Conservation (phyloP, 2,329 filamentous ascomycete genomes). For the Cercospora sesami region DNA sequence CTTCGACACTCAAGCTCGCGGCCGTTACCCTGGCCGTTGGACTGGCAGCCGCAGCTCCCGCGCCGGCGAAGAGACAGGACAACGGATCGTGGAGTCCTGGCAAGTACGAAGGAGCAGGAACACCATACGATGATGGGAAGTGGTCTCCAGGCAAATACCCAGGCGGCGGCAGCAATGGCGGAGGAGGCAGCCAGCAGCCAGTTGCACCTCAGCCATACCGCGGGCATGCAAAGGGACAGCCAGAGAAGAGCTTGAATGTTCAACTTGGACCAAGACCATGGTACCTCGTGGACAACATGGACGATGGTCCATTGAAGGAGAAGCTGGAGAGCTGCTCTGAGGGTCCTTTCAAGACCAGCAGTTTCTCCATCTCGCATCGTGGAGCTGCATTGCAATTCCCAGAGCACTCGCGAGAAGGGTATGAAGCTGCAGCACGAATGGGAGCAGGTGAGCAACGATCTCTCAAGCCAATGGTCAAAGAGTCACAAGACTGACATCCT, state of each 20-base stretch:
- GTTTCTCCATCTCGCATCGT: slow-evolving; percentile 62
- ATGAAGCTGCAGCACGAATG: slow-evolving; percentile 65
- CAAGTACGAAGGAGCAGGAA: slow-evolving; percentile 13
- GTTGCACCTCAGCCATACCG: slow-evolving; percentile 5
- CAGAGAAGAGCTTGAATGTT: slow-evolving; percentile 40
- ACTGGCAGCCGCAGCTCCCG: slow-evolving; percentile 15
- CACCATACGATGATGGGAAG: slow-evolving; percentile 7
- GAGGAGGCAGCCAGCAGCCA: slow-evolving; percentile 4
- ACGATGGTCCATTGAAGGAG: slow-evolving; percentile 59
- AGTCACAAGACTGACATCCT: background rate
- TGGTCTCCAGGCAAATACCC: slow-evolving; percentile 10
- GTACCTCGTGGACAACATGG: slow-evolving; percentile 65
- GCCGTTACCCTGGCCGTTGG: slow-evolving; percentile 9
- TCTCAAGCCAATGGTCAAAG: background rate
- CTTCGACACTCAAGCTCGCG: slow-evolving; percentile 9
- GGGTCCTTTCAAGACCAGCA: slow-evolving; percentile 52
- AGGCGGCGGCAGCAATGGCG: background rate
- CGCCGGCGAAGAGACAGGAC: slow-evolving; percentile 9
- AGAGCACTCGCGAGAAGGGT: slow-evolving; percentile 62
- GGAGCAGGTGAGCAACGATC: slow-evolving; percentile 52
- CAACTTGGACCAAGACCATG: slow-evolving; percentile 65
- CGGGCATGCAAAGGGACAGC: slow-evolving; percentile 9
- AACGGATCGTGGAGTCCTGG: slow-evolving; percentile 3
- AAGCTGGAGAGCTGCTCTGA: slow-evolving; percentile 61
- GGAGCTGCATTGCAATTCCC: slow-evolving; percentile 64